phyloP scores from a whole-genome alignment of 1,139 yeast species.

The Magnusiomyces ingens region DNA sequence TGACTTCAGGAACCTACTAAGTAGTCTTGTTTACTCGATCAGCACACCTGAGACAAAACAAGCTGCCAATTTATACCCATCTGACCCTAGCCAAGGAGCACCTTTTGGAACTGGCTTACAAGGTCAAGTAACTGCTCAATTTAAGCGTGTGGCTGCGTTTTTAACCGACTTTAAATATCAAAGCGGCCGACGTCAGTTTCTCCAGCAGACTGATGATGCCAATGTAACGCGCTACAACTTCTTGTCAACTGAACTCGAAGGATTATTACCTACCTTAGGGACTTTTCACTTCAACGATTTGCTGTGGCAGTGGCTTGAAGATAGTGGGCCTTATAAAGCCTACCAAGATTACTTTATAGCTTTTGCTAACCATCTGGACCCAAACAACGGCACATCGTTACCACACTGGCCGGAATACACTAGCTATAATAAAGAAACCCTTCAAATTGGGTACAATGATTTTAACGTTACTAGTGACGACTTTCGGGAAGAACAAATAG shows the following conservation, averaged over 20 bases:
- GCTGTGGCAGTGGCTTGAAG: conserved; percentile 8
- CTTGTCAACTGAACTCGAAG: conserved; percentile 13
- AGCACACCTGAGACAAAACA: conserved; percentile 5
- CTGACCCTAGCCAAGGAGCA: neutral
- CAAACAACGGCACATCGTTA: conserved; percentile 14
- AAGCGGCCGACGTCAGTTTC: conserved; percentile 18
- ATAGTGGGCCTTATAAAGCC: conserved; percentile 8
- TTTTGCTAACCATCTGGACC: conserved; percentile 20
- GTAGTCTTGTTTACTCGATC: conserved; percentile 11
- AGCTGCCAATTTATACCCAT: conserved; percentile 2
- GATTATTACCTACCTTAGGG: conserved; percentile 17
- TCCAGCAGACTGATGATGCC: conserved; percentile 10
- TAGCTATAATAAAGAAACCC: conserved; percentile 22
- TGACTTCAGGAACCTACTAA: conserved; percentile 11
- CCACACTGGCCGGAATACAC: conserved; percentile 32
- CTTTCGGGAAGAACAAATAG: neutral
- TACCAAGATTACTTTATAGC: conserved; percentile 19
- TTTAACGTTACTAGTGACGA: conserved; percentile 2
- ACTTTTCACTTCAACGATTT: conserved; percentile 20
- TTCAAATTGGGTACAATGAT: conserved; percentile 1
- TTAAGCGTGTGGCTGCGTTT: conserved; percentile 19
- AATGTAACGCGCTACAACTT: conserved; percentile 9
- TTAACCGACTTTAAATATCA: conserved; percentile 21
- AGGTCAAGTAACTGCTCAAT: conserved; percentile 12
- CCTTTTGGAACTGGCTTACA: neutral